Evolutionary conservation across 495 filamentous ascomycete species (phyloP).

Genomic region (Aspergillus olivimuriae): DNA sequence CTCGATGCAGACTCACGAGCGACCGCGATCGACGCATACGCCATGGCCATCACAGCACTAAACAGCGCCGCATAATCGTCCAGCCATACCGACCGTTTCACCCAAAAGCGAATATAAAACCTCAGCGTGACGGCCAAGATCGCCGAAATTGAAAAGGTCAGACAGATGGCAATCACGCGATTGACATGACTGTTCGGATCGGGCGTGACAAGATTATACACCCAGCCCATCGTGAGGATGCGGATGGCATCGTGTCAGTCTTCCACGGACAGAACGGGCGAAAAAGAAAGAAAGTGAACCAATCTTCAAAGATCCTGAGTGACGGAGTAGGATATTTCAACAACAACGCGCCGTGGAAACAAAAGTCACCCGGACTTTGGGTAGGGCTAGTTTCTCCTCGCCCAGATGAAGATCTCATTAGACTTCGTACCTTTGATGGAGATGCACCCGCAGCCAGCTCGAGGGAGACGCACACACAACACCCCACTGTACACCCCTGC

Average conservation of each 20-base stretch:
- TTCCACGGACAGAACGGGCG: neutral
- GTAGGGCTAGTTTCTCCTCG: no score
- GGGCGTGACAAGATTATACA: conserved; percentile 20
- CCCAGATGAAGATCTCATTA: no score
- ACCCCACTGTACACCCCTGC: no score
- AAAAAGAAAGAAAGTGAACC: neutral
- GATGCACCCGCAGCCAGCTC: no score
- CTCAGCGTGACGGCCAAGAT: conserved; percentile 19
- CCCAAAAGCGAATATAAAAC: conserved; percentile 16
- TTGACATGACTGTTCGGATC: conserved; percentile 18
- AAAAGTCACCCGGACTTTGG: no score
- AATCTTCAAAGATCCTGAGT: no score
- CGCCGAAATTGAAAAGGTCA: conserved; percentile 16
- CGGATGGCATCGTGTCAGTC: neutral
- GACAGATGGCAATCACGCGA: conserved; percentile 14
- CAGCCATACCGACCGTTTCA: conserved; percentile 16
- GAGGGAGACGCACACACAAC: no score
- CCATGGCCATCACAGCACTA: conserved; percentile 15
- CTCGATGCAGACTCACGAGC: conserved; percentile 17
- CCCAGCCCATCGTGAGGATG: conserved; percentile 22
- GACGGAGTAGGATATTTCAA: no score
- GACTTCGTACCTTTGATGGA: no score
- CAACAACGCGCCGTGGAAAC: no score
- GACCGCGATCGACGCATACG: conserved; percentile 17
- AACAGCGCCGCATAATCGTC: conserved; percentile 23